Conservation (phyloP, 2,329 filamentous ascomycete species). For the Ascochyta lentis region DNA sequence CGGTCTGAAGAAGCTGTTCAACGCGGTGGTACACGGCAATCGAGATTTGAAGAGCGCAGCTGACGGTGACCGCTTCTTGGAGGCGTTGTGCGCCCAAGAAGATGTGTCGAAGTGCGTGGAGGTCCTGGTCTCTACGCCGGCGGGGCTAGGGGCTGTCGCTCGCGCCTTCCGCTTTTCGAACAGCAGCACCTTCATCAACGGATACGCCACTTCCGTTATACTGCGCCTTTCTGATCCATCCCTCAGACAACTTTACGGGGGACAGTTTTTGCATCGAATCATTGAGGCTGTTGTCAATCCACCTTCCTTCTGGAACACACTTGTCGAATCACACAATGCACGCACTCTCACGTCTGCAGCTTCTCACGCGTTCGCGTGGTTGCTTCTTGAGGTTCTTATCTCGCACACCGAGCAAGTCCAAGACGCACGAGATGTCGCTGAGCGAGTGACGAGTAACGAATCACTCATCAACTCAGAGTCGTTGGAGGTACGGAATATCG, state of each 20-base stretch:
- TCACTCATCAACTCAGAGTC: slow-evolving; percentile 45
- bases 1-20: slow-evolving; percentile 51
- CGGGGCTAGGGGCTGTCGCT: slow-evolving; percentile 46
- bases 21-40: slow-evolving; percentile 49
- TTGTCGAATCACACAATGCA: slow-evolving; percentile 46
- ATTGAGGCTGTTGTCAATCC: slow-evolving; percentile 59
- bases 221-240: slow-evolving; percentile 50
- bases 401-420: slow-evolving; percentile 33
- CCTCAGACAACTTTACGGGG: slow-evolving; percentile 59
- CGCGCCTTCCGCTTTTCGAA: slow-evolving; percentile 54
- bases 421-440: slow-evolving; percentile 35
- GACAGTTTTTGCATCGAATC: slow-evolving; percentile 58
- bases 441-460: slow-evolving; percentile 25
- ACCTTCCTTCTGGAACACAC: slow-evolving; percentile 61
- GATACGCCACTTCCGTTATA: slow-evolving; percentile 33
- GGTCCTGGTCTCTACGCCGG: slow-evolving; percentile 32
- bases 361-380: slow-evolving; percentile 47
- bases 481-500: slow-evolving; percentile 63
- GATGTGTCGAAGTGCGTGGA: slow-evolving; percentile 52
- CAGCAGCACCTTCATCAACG: slow-evolving; percentile 55
- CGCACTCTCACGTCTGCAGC: slow-evolving; percentile 30
- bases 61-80: slow-evolving; percentile 56
- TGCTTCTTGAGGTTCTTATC: slow-evolving; percentile 56
- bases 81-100: slow-evolving; percentile 54
- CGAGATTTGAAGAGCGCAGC: slow-evolving; percentile 46